Percentiles rank a stretch among this genome's conserved stretches.
phyloP scores from a whole-genome alignment of 106 monocot species.

The Agapanthus africanus region DNA sequence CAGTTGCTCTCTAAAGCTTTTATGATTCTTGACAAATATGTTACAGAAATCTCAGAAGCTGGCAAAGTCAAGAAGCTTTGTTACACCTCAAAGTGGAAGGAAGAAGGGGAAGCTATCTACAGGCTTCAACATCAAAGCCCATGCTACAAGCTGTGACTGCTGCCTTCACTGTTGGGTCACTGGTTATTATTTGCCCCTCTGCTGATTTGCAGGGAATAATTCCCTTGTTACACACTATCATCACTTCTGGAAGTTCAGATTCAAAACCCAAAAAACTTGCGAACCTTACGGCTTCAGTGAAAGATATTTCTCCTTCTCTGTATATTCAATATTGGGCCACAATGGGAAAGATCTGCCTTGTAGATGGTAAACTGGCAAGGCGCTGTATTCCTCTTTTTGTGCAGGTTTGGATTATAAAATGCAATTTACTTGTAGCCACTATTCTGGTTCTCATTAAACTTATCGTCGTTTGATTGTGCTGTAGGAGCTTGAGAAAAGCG shows the following conservation, averaged over 20 bases:
- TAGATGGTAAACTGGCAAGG: slow-evolving; percentile 81
- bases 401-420: slow-evolving; percentile 49
- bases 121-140: slow-evolving; percentile 48
- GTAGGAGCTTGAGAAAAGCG: slow-evolving; percentile 92
- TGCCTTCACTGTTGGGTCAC: slow-evolving; percentile 78
- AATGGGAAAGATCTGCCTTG: slow-evolving; percentile 92
- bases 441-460: slow-evolving; percentile 4
- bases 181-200: slow-evolving; percentile 63
- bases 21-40: slow-evolving; percentile 42
- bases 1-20: slow-evolving; percentile 53
- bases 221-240: slow-evolving; percentile 68
- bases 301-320: slow-evolving; percentile 55
- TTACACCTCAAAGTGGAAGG: slow-evolving; percentile 22
- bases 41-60: slow-evolving; percentile 44
- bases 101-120: slow-evolving; percentile 37
- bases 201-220: slow-evolving; percentile 52
- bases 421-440: neutral
- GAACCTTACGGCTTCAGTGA: slow-evolving; percentile 32
- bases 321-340: slow-evolving; percentile 90
- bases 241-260: slow-evolving; percentile 58
- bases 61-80: slow-evolving; percentile 24
- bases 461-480: slow-evolving; percentile 10
- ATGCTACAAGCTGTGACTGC: slow-evolving; percentile 54
- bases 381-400: slow-evolving; percentile 89
- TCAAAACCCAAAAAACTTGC: slow-evolving; percentile 30